Percentiles rank a stretch among this genome's conserved stretches.
phyloP scores from a whole-genome alignment of 2,329 filamentous ascomycete species.

The Ilyonectria robusta region DNA sequence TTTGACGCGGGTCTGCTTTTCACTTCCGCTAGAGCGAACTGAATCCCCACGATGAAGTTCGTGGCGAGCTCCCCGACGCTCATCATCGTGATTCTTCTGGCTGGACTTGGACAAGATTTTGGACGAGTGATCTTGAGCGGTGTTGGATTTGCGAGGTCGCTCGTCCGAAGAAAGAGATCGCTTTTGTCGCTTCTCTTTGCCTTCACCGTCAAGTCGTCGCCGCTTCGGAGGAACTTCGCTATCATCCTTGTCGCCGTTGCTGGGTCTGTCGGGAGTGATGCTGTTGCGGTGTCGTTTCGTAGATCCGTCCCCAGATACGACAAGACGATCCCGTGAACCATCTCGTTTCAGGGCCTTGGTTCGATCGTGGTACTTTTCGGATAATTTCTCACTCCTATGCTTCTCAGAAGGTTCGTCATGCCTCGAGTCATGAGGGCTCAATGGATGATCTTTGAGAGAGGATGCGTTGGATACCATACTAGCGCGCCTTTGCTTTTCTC shows the following conservation, averaged over 20 bases:
- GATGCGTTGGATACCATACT: slow-evolving; percentile 72
- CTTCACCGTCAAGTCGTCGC: slow-evolving; percentile 69
- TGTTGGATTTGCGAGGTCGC: slow-evolving; percentile 59
- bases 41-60: slow-evolving; percentile 59
- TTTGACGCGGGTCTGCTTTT: slow-evolving; percentile 70
- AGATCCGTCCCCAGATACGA: slow-evolving; percentile 64
- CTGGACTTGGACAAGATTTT: slow-evolving; percentile 52
- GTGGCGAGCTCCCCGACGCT: slow-evolving; percentile 55
- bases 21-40: slow-evolving; percentile 57
- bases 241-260: slow-evolving; percentile 67
- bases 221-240: slow-evolving; percentile 67
- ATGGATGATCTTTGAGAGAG: slow-evolving; percentile 63
- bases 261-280: slow-evolving; percentile 69
- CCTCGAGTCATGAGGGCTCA: slow-evolving; percentile 66
- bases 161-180: slow-evolving; percentile 62
- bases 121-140: slow-evolving; percentile 56
- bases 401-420: slow-evolving; percentile 66
- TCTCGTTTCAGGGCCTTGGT: slow-evolving; percentile 74
- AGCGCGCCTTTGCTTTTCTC: slow-evolving; percentile 70
- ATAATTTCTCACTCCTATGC: slow-evolving; percentile 53
- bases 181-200: slow-evolving; percentile 64
- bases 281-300: slow-evolving; percentile 73
- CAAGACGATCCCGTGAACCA: slow-evolving; percentile 69
- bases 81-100: slow-evolving; percentile 61
- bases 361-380: slow-evolving; percentile 71